Base-by-base conservation (phyloP, 2,329 filamentous ascomycete genomes). In the Dactylonectria macrodidyma region DNA sequence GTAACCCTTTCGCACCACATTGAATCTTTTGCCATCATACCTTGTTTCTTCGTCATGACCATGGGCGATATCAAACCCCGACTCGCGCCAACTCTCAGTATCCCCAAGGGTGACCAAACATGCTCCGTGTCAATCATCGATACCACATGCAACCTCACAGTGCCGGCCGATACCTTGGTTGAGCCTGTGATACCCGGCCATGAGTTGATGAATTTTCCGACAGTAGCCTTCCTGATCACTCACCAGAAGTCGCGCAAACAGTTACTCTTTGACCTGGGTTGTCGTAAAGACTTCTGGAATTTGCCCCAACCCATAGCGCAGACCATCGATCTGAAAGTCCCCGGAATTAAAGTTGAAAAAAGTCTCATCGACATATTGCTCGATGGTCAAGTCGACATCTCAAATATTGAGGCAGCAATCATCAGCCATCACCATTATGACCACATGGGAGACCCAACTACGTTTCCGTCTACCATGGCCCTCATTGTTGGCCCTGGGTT, bases 211-310 rank as follows among this genome's bases (percentile, higher is more conserved):
- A 68, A 68, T 38, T 65, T 68, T 12, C 62, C 58, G 1, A 68
- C 62, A 2, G 26, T 65, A 1, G 48, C 62, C 4, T 68, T 68
- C 22, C 50, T 67, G 2, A 64, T 67, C 12, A 24, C 26, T 0
- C 66, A 68, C 19, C 9, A 54, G 16, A n/a, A n/a, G 16, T 34
- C 52, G 8, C 38, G 33, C 4, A 59, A 30, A 19, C 38, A 65
- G 36, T 1, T 65, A 1, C 54, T 68, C 2, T 68, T 65, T 12
- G 62, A 68, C 33, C 41, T 65, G 34, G 66, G 66, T 5, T 68
- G 62, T 58, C 57, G 58, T 51, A 65, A 59, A 12, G 66, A 68
- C 33, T 68, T 65, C 19, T 68, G 66, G 61, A 65, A 68, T 30
- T 22, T 68, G 2, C 66, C 62, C 22, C 33, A 33, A 2, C 66